phyloP scores from a whole-genome alignment of 2,329 filamentous ascomycete genomes.

The Diaporthe citriasiana region DNA sequence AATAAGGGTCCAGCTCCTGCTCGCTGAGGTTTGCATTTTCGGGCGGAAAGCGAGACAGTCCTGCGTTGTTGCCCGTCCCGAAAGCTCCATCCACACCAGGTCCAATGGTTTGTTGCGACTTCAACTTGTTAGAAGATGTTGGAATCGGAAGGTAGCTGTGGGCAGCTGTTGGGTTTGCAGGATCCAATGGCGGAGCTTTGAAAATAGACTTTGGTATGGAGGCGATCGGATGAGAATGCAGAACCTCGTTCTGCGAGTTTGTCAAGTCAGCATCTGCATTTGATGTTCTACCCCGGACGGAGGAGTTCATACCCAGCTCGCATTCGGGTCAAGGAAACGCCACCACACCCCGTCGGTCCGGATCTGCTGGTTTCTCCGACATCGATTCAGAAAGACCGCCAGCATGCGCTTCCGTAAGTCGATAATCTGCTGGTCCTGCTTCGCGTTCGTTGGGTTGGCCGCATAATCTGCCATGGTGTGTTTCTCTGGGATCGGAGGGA shows the following conservation, averaged over 20 bases:
- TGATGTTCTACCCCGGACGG: neutral
- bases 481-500: constrained; percentile 98
- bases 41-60: constrained; percentile 86
- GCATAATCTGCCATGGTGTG: constrained; percentile 99
- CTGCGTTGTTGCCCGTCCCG: constrained; percentile 64
- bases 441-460: constrained; percentile 96
- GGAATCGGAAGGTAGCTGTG: constrained; percentile 92
- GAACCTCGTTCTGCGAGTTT: constrained; percentile 82
- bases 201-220: constrained; percentile 95
- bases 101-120: constrained; percentile 62
- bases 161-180: constrained; percentile 90
- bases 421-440: constrained; percentile 97
- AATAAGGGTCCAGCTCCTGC: constrained; percentile 94
- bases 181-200: constrained; percentile 94
- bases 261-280: constrained; percentile 49
- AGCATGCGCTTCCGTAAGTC: constrained; percentile 97
- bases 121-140: constrained; percentile 87
- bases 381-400: constrained; percentile 93
- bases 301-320: constrained; percentile 87
- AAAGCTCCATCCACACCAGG: constrained; percentile 49
- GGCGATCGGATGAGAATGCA: constrained; percentile 89
- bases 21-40: constrained; percentile 83
- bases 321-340: constrained; percentile 97
- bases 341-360: constrained; percentile 96
- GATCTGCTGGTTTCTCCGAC: constrained; percentile 91